These are phyloP conservation scores for Tulasnella sp. DNA, from an alignment of 768 basidiomycete genomes.

Conservation along the genomic window DNA sequence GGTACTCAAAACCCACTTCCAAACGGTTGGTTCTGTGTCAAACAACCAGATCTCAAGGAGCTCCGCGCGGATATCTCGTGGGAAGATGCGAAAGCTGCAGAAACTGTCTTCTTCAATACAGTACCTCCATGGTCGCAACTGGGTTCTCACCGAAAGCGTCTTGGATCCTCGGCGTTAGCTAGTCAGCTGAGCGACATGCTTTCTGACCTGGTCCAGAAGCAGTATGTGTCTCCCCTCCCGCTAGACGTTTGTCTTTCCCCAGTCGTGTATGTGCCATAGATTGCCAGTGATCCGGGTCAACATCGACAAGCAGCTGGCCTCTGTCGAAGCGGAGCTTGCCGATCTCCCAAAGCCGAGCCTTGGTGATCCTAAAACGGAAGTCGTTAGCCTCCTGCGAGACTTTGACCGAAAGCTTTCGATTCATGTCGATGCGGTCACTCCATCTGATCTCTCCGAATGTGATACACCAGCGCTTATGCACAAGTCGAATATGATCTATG, in stretches of 20 bases:
- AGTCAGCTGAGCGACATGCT: conserved; percentile 48
- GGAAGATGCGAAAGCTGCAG: conserved; percentile 46
- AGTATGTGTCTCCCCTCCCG: conserved; percentile 32
- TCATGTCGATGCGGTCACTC: conserved; percentile 3
- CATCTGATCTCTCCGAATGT: background rate
- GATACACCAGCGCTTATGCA: background rate
- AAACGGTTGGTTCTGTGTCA: conserved; percentile 52
- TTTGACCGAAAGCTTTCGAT: conserved; percentile 6
- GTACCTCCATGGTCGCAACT: conserved; percentile 43
- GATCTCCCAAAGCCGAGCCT: background rate
- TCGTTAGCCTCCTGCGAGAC: background rate
- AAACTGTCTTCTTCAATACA: conserved; percentile 44
- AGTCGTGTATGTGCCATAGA: background rate
- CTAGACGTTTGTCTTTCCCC: too few relatives aligned
- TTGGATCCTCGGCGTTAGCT: conserved; percentile 48
- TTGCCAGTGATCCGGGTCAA: background rate
- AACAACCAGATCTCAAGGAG: conserved; percentile 43
- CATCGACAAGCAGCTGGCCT: background rate
- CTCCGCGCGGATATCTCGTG: conserved; percentile 45
- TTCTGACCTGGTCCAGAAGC: conserved; percentile 50
- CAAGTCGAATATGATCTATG: background rate
- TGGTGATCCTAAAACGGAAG: conserved; percentile 1
- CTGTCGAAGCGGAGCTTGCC: background rate
- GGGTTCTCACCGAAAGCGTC: conserved; percentile 42
- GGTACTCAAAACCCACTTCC: conserved; percentile 32